Percentiles rank a stretch among this genome's conserved stretches.
Conservation (phyloP, 176 grass and related monocot genomes). For the Ampelocalamus luodianensis region DNA sequence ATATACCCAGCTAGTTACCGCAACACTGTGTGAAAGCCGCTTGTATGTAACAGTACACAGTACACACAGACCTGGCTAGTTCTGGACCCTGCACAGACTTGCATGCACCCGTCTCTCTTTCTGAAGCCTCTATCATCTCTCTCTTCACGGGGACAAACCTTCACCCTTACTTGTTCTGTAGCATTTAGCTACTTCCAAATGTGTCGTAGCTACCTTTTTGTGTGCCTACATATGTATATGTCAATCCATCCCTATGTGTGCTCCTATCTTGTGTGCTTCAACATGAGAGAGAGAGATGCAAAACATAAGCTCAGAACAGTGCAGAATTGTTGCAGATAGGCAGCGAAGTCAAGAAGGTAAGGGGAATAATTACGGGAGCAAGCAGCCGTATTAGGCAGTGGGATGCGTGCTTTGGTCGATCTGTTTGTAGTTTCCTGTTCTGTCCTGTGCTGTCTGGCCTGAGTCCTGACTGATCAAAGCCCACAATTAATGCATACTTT, state of each 20-base stretch:
- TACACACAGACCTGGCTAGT: constrained; percentile 15
- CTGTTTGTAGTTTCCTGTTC: constrained; percentile 40
- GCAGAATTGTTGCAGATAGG: not conserved
- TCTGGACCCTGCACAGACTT: constrained; percentile 39
- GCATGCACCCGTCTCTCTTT: constrained; percentile 33
- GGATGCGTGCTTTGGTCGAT: constrained; percentile 44
- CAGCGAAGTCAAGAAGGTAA: constrained; percentile 37
- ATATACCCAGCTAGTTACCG: not conserved
- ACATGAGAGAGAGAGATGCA: not conserved
- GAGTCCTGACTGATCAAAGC: constrained; percentile 1
- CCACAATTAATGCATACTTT: constrained; percentile 30
- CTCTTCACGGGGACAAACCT: constrained; percentile 49
- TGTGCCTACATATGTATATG: constrained; percentile 34
- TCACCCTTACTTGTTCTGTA: constrained; percentile 54
- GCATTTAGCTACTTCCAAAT: constrained; percentile 52
- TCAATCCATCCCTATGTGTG: not conserved
- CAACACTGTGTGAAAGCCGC: constrained; percentile 17
- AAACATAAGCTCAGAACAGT: not conserved
- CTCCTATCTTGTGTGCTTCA: not conserved
- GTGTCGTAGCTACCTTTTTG: constrained; percentile 37
- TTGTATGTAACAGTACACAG: constrained; percentile 7
- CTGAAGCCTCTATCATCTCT: not conserved
- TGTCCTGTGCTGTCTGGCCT: constrained; percentile 33
- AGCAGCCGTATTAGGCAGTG: constrained; percentile 21
- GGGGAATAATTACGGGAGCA: constrained; percentile 25